phyloP scores from a whole-genome alignment of 2,329 filamentous ascomycete genomes.

The Tolypocladium tundrense region DNA sequence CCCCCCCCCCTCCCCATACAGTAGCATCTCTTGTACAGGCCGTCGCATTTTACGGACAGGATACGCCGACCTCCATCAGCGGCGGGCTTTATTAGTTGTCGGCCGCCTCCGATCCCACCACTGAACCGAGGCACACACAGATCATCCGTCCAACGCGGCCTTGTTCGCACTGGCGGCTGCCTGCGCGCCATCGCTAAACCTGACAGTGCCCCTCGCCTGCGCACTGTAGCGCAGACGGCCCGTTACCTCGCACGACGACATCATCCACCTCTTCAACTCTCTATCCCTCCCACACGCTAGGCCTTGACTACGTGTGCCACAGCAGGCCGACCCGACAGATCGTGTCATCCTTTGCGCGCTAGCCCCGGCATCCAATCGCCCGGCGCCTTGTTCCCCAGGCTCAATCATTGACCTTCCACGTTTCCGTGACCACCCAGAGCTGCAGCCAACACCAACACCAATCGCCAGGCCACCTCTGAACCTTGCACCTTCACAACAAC shows the following conservation, averaged over 20 bases:
- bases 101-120: background rate
- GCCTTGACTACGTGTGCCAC: slow-evolving; percentile 5
- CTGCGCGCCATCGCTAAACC: background rate
- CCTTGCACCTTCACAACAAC: background rate
- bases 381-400: background rate
- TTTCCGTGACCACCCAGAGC: slow-evolving; percentile 2
- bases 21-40: background rate
- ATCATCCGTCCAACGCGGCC: background rate
- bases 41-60: too few relatives aligned
- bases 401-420: slow-evolving; percentile 2
- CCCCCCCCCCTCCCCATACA: background rate
- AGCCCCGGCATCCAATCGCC: slow-evolving; percentile 3
- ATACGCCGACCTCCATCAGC: too few relatives aligned
- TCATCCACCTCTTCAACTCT: background rate
- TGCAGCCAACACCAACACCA: slow-evolving; percentile 1
- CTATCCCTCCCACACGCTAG: background rate
- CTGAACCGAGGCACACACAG: background rate
- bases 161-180: background rate
- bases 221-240: background rate
- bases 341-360: slow-evolving; percentile 6
- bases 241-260: background rate
- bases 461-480: background rate
- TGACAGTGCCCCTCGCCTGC: background rate
- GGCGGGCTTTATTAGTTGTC: background rate
- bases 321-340: slow-evolving; percentile 4